Evolutionary conservation across 805 yeast species (phyloP), one percentile per base, ranked within the genome.

Genomic region (Starmerella vaccinii): DNA sequence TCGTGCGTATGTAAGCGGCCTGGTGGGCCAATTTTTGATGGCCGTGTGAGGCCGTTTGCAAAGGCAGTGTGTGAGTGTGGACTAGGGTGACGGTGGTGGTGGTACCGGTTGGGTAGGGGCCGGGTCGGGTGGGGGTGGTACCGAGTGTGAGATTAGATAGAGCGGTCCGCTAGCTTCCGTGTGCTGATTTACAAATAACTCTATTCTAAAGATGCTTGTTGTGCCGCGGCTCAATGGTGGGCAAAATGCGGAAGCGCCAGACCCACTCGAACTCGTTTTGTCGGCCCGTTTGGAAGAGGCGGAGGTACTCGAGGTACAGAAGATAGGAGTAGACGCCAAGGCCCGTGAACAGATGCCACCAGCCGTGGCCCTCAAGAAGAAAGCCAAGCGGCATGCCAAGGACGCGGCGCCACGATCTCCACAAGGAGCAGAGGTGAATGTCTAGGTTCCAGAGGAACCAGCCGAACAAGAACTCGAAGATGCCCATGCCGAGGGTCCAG

Each of bases 371-470:
- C 66, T 90, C 97, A 32, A 90, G 71, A 3, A 90, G 57, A 54
- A 87, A 76, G 1, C 97, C 97, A 48, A 82, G 76, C 2, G 97
- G 97, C 69, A 83, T 75, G 3, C 97, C 95, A 13, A 80, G 65
- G 4, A 68, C 58, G 52, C 92, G 75, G 65, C 96, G 76, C 15
- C 77, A 61, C 6, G 66, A 53, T 35, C 80, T 74, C 66, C 85
- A 80, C 22, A 65, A 64, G 15, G 69, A 58, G 65, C 97, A 90
- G 50, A 82, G 75, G 57, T 85, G 84, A 51, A 84, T 86, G 65
- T 90, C 97, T 59, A 86, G 65, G 63, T 87, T 87, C 97, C 97
- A 90, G 51, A 87, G 70, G 52, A 82, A 66, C 65, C 84, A 90
- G 1, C 97, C 97, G 45, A 76, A 63, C 13, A 77, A 65, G 62